Percentiles rank a stretch among this genome's conserved stretches.
These are phyloP conservation scores for Curvularia sp. DNA, from an alignment of 2,329 filamentous ascomycete species.

Conservation along the genomic window DNA sequence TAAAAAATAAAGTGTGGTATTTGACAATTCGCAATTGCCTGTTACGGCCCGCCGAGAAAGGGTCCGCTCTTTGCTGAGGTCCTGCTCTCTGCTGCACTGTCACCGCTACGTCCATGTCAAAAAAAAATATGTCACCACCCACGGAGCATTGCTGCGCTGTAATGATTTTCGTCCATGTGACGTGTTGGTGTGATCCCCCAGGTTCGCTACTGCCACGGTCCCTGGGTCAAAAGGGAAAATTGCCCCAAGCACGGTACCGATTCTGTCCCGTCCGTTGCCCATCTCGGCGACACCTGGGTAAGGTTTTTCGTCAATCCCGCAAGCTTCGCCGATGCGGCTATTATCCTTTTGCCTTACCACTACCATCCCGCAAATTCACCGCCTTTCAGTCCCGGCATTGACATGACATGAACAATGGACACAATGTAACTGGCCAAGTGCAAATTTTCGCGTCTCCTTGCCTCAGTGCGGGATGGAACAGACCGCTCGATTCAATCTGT, in stretches of 20 bases:
- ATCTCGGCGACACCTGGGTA: constrained; percentile 6
- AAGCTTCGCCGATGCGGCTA: constrained; percentile 1
- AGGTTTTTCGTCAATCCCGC: constrained; percentile 3
- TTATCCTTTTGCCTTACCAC: neutral
- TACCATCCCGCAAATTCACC: constrained; percentile 1
- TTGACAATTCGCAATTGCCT: neutral
- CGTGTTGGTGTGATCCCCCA: constrained; percentile 7
- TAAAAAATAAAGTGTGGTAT: neutral
- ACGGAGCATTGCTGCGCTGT: neutral
- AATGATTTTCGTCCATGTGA: constrained; percentile 13
- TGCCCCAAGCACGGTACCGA: constrained; percentile 1
- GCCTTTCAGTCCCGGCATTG: constrained; percentile 1
- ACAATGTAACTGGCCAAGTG: neutral
- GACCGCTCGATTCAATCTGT: constrained; percentile 1
- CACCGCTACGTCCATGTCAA: constrained; percentile 8
- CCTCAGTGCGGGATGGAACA: constrained; percentile 1
- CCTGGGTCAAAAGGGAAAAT: neutral
- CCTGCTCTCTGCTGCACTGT: neutral
- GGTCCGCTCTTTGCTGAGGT: neutral
- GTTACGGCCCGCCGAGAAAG: neutral
- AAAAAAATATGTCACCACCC: neutral
- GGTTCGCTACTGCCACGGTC: neutral
- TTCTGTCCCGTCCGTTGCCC: constrained; percentile 6
- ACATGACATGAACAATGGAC: neutral
- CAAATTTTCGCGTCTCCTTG: neutral